Percentiles rank a stretch among this genome's conserved stretches.
phyloP scores from a whole-genome alignment of 2,329 filamentous ascomycete species.

The Thermomyces lanuginosus region DNA sequence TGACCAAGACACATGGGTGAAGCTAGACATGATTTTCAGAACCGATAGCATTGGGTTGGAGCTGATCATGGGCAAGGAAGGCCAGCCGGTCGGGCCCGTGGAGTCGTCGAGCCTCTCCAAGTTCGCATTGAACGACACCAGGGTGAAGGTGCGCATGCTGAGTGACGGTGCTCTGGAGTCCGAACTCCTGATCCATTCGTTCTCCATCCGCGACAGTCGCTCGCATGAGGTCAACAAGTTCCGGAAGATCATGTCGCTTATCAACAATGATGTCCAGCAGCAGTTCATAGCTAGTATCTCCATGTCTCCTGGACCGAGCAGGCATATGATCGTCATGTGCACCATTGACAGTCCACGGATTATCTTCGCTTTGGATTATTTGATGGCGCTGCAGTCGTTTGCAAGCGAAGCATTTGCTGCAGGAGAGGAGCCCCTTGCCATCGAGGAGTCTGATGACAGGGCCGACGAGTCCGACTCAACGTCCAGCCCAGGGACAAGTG shows the following conservation, averaged over 20 bases:
- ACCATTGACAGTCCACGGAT: constrained; percentile 88
- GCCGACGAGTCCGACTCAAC: constrained; percentile 21
- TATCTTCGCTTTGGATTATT: constrained; percentile 89
- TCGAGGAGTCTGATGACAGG: constrained; percentile 19
- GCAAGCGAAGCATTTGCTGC: constrained; percentile 53
- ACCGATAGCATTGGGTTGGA: constrained; percentile 79
- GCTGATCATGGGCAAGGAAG: constrained; percentile 59
- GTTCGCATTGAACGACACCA: constrained; percentile 87
- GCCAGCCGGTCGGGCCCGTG: constrained; percentile 61
- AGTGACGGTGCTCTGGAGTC: constrained; percentile 83
- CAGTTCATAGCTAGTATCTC: constrained; percentile 97
- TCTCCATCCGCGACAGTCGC: constrained; percentile 89
- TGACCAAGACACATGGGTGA: constrained; percentile 65
- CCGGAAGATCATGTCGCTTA: constrained; percentile 92
- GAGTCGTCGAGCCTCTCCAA: constrained; percentile 72
- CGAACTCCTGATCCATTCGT: constrained; percentile 82
- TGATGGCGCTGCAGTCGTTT: constrained; percentile 79
- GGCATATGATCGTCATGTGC: constrained; percentile 72
- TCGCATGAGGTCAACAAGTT: constrained; percentile 84
- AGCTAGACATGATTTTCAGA: constrained; percentile 80
- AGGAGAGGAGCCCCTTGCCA: constrained; percentile 32
- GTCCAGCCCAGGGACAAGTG: constrained; percentile 15
- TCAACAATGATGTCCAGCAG: constrained; percentile 79
- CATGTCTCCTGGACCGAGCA: constrained; percentile 70
- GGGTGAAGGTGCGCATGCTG: constrained; percentile 80